Evolutionary conservation across 1,284 basidiomycete genomes (phyloP), one percentile per base, ranked within the genome.

Genomic region (Cryptococcus amylolentus): DNA sequence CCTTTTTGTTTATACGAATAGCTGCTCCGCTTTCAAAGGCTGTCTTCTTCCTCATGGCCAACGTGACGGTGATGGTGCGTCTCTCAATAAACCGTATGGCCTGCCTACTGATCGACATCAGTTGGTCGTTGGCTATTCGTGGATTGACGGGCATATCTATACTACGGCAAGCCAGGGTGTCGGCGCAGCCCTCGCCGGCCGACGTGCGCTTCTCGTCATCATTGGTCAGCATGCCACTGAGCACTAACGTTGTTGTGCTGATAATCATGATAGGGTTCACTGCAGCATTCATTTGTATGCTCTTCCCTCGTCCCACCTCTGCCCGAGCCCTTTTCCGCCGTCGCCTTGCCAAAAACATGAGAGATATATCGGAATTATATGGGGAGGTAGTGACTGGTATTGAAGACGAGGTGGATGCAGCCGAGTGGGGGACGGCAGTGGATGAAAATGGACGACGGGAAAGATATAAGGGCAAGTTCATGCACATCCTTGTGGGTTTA

Each of bases 51-150:
- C 44, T 80, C 44, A 77, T 79, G 75, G 64, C 66, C 0, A 68
- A 64, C 0, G 72, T 79, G 1, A 78, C 77, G 0, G 56, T 69
- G 10, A 56, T 64, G 40, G 70, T 69, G 39, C 54, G 66, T 59
- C 9, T 12, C 1, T 23, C 35, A 35, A 43, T 27, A 5, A 12
- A 40, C 2, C 27, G 37, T n/a, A 39, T 20, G 39, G 31, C 10
- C 43, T 46, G 13, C 48, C 20, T n/a, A 16, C 23, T 35, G 5
- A 31, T 20, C 37, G 23, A 14, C 26, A 27, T 31, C 47, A 66
- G 63, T 68, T 77, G 48, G 73, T 84, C 16, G 73, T 84, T 5
- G 84, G 85, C 1, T 86, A 85, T 68, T 83, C 81, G 0, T 86
- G 84, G 84, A 77, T 84, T 27, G 84, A 86, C 60, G 80, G 79